Conservation (phyloP, 805 yeast species). For the Saccharomycopsis sp. region DNA sequence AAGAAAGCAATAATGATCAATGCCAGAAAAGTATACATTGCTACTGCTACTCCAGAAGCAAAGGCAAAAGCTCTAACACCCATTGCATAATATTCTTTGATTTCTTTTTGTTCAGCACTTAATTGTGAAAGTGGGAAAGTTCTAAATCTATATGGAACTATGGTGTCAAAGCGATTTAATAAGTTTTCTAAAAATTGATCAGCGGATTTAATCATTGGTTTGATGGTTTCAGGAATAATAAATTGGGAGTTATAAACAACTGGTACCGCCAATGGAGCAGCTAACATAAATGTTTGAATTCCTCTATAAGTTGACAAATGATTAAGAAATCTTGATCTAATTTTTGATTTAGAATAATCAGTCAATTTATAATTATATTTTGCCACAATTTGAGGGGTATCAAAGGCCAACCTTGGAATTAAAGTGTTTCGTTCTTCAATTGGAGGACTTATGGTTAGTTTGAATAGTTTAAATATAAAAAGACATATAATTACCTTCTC, state of each 20-base stretch:
- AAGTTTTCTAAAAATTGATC: constrained; percentile 2
- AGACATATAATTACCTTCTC: too few species aligned
- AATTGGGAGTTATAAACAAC: not conserved
- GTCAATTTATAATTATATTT: constrained; percentile 1
- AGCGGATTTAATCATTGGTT: not conserved
- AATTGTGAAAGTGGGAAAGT: constrained; percentile 11
- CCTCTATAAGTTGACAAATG: constrained; percentile 11
- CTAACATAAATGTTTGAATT: not conserved
- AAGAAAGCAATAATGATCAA: not conserved
- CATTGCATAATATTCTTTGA: not conserved
- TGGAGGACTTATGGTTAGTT: too few species aligned
- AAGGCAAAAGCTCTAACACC: not conserved
- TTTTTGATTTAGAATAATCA: constrained; percentile 8
- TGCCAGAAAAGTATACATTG: not conserved
- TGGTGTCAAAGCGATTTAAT: constrained; percentile 6
- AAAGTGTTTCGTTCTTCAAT: not conserved
- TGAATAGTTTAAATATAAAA: too few species aligned
- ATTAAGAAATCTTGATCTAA: constrained; percentile 6
- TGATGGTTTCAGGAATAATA: constrained; percentile 4
- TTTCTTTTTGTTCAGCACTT: constrained; percentile 3
- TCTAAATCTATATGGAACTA: constrained; percentile 10
- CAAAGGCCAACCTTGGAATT: constrained; percentile 5
- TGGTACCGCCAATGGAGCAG: not conserved
- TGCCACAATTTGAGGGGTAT: constrained; percentile 5
- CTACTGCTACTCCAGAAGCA: not conserved